Base-by-base conservation (phyloP, 306 rosid genomes). In the Pyrus communis region DNA sequence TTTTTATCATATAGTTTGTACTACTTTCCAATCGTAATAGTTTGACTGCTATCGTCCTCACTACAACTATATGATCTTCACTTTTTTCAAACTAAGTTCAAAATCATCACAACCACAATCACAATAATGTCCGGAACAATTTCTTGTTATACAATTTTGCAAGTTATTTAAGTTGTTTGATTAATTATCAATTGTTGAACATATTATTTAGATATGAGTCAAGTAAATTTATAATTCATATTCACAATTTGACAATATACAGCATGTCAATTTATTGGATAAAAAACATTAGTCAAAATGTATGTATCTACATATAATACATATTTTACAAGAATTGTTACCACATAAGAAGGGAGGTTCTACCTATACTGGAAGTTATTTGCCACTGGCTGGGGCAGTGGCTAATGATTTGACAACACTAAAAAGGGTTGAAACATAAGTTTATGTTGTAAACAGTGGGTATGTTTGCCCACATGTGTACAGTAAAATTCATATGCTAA, bases 371-470 rank as follows among this genome's bases (percentile, higher is more conserved):
- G 43, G 55, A 52, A 75, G 40, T 66, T 60, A 55, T 70, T 40
- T 42, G 72, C 17, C 42, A 71, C 27, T 2, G 21, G 23, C 31
- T 19, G 86, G 69, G 42, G 70, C 68, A 30, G 58, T 75, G 65
- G 68, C 55, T 55, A 71, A 75, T 45, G 91, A 93, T 87, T 88
- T 89, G 97, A 89, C 92, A 80, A 19, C 98, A 93, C 96, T 87
- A 31, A 31, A 79, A 73, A 60, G 85, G 40, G 75, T 28, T 64
- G 64, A 71, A 73, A 42, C 70, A 61, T 42, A 60, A 76, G 5
- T 28, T 13, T 46, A 30, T 30, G 31, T 30, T 30, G 4, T 30
- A 30, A 30, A 2, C 4, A 30, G 3, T 30, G 31, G 31, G 4
- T 30, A 30, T 30, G 31, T 30, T 3, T 30, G 31, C 31, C 31